These are phyloP conservation scores for Sarocladium kiliense DNA, from an alignment of 2,329 filamentous ascomycete genomes.

Conservation along the genomic window DNA sequence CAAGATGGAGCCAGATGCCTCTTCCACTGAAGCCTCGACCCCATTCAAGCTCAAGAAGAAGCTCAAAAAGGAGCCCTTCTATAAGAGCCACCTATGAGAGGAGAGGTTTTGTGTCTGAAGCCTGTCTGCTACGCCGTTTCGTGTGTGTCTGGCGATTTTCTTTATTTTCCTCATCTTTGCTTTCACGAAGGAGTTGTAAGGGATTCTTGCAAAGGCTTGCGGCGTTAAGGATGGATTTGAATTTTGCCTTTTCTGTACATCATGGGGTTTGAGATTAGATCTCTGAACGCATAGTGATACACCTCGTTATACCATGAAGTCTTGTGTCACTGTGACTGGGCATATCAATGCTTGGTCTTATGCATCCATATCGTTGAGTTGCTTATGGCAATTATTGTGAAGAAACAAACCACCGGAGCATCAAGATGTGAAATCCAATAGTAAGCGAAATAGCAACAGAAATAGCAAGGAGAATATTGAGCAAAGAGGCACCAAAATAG, in stretches of 20 bases:
- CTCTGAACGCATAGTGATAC: slow-evolving; percentile 9
- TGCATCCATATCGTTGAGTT: no score
- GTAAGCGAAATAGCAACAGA: no score
- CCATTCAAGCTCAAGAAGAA: not conserved
- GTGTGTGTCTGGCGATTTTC: not conserved
- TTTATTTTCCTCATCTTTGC: not conserved
- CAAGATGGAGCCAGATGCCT: not conserved
- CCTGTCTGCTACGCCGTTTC: not conserved
- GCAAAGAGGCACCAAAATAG: no score
- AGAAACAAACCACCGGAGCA: no score
- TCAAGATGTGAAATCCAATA: no score
- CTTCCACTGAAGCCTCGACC: no score
- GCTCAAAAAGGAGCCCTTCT: not conserved
- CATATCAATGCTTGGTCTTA: no score
- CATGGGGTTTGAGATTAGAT: slow-evolving; percentile 8
- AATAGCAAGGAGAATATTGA: no score
- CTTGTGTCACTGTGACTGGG: no score
- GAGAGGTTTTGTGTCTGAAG: no score
- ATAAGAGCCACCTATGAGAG: no score
- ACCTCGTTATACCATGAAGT: slow-evolving; percentile 1
- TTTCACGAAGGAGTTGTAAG: slow-evolving; percentile 9
- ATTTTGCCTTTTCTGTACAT: slow-evolving; percentile 5
- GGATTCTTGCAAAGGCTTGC: slow-evolving; percentile 6
- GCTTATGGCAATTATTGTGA: no score
- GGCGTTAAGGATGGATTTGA: slow-evolving; percentile 1